phyloP scores from a whole-genome alignment of 768 basidiomycete genomes.

The Sarcomyxa edulis region DNA sequence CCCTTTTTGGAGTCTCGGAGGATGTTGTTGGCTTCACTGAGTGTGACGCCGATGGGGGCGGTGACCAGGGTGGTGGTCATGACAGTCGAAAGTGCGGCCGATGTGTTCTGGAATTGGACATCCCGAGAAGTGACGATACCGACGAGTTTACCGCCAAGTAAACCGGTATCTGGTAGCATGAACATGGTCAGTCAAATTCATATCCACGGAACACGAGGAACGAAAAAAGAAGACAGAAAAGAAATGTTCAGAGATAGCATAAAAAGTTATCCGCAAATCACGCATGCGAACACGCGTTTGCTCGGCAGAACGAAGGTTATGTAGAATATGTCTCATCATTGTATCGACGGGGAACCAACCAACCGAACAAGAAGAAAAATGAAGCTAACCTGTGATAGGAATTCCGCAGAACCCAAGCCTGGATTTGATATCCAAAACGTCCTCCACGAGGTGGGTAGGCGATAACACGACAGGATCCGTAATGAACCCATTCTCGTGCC shows the following conservation, averaged over 20 bases:
- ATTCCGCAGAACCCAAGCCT: conserved; percentile 93
- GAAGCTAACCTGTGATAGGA: conserved; percentile 84
- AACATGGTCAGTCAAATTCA: conserved; percentile 18
- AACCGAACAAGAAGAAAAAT: conserved; percentile 9
- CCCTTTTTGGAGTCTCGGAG: conserved; percentile 97
- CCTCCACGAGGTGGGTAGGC: conserved; percentile 71
- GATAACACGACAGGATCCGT: conserved; percentile 88
- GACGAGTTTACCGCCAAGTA: conserved; percentile 84
- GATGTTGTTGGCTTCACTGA: conserved; percentile 88
- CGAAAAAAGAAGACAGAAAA: conserved; percentile 12
- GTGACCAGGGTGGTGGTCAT: conserved; percentile 92
- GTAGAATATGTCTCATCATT: conserved; percentile 45
- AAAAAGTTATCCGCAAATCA: conserved; percentile 63
- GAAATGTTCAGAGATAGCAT: conserved; percentile 30
- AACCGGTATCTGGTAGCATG: conserved; percentile 64
- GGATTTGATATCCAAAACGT: conserved; percentile 91
- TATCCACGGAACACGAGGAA: conserved; percentile 3
- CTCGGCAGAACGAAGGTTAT: conserved; percentile 92
- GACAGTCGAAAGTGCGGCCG: conserved; percentile 64
- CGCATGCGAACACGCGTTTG: conserved; percentile 56
- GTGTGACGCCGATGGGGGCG: conserved; percentile 83
- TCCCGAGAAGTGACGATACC: conserved; percentile 97
- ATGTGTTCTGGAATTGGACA: conserved; percentile 80
- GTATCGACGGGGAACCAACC: too few relatives aligned
- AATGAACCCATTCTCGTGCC: conserved; percentile 99